Conservation (phyloP, 2,329 filamentous ascomycete species). For the Coleophoma cylindrospora region DNA sequence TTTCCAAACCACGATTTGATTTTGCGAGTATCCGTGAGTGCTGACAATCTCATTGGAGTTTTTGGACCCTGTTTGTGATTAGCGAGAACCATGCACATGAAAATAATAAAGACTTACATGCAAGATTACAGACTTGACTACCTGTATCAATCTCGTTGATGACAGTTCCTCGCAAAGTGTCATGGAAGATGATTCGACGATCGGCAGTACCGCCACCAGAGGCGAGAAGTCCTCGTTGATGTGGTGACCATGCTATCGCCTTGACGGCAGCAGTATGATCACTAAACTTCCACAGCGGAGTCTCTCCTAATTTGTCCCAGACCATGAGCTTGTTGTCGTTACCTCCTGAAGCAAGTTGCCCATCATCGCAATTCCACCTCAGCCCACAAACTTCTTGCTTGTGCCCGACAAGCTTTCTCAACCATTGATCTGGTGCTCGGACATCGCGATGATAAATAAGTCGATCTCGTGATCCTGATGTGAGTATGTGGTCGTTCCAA, state of each 20-base stretch:
- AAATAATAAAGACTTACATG: constrained; percentile 44
- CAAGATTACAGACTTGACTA: constrained; percentile 96
- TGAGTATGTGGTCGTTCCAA: constrained; percentile 97
- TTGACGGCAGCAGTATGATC: constrained; percentile 96
- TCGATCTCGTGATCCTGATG: constrained; percentile 89
- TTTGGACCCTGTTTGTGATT: constrained; percentile 55
- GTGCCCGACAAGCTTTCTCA: constrained; percentile 83
- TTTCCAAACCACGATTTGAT: constrained; percentile 99
- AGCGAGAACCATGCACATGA: background rate
- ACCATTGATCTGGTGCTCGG: constrained; percentile 83
- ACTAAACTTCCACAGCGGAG: constrained; percentile 87
- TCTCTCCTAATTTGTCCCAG: constrained; percentile 93
- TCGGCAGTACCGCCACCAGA: constrained; percentile 95
- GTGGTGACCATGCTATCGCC: constrained; percentile 95
- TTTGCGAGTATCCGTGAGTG: constrained; percentile 95
- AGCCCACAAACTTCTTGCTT: constrained; percentile 98
- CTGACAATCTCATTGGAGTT: constrained; percentile 97
- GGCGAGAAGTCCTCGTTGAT: constrained; percentile 89
- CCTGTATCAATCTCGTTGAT: constrained; percentile 93
- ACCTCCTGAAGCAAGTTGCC: constrained; percentile 88
- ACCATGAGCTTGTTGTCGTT: constrained; percentile 99
- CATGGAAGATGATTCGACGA: constrained; percentile 95
- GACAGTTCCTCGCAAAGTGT: constrained; percentile 76
- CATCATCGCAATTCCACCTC: constrained; percentile 95
- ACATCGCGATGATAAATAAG: constrained; percentile 95